phyloP scores from a whole-genome alignment of 352 stramenopile genomes.

The Thalassiosira hispida region DNA sequence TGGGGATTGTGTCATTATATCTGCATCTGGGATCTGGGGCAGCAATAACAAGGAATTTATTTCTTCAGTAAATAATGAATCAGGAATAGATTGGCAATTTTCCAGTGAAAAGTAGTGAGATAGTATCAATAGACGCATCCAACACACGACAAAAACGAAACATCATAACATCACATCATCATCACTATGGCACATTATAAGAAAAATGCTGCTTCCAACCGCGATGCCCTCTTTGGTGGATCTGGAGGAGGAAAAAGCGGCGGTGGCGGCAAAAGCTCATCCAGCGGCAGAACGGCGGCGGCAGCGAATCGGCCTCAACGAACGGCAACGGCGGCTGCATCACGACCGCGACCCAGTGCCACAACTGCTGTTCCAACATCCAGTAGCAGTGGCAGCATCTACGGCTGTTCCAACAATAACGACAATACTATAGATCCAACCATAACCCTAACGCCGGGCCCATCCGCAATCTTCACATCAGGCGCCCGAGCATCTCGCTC shows the following conservation, averaged over 20 bases:
- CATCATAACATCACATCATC: too few species aligned
- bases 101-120: too few species aligned
- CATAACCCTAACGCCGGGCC: constrained; percentile 5
- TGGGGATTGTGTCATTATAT: too few species aligned
- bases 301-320: background rate
- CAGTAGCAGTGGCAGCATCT: background rate
- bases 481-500: background rate
- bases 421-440: background rate
- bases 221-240: constrained; percentile 74
- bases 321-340: background rate
- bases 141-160: too few species aligned
- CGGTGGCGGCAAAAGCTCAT: background rate
- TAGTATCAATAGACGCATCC: too few species aligned
- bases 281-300: background rate
- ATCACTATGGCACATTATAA: constrained; percentile 61
- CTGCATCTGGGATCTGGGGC: too few species aligned
- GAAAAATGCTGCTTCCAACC: constrained; percentile 60
- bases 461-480: constrained; percentile 38
- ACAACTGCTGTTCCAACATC: constrained; percentile 4
- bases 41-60: too few species aligned
- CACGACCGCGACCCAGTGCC: background rate
- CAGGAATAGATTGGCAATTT: too few species aligned
- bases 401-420: background rate
- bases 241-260: constrained; percentile 6
- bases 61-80: too few species aligned